phyloP scores from a whole-genome alignment of 2,329 filamentous ascomycete species.

The Botrytis paeoniae region DNA sequence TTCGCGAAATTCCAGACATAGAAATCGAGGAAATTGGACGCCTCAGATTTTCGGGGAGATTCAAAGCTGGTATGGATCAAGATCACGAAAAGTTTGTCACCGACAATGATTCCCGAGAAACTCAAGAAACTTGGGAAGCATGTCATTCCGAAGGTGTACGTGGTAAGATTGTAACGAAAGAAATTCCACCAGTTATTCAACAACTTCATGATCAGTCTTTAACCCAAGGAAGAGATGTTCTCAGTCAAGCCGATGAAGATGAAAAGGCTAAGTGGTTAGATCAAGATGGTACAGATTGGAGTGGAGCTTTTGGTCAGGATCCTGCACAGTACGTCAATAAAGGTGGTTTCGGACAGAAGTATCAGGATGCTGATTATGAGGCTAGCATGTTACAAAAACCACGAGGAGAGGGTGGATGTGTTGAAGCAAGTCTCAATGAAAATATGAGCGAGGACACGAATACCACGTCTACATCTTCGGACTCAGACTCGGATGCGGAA shows the following conservation, averaged over 20 bases:
- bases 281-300: constrained; percentile 82
- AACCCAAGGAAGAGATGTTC: constrained; percentile 74
- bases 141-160: constrained; percentile 86
- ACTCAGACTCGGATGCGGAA: constrained; percentile 32
- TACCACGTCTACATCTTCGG: constrained; percentile 20
- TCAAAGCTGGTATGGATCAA: constrained; percentile 87
- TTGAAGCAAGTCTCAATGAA: constrained; percentile 36
- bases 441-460: constrained; percentile 23
- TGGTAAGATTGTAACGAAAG: constrained; percentile 63
- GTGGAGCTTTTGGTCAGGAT: constrained; percentile 77
- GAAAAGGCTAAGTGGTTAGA: constrained; percentile 76
- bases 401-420: not conserved
- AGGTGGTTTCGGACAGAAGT: constrained; percentile 9
- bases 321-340: constrained; percentile 46
- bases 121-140: constrained; percentile 91
- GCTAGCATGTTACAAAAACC: constrained; percentile 18
- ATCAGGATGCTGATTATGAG: constrained; percentile 22
- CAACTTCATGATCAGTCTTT: constrained; percentile 79
- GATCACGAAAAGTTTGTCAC: constrained; percentile 79
- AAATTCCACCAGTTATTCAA: constrained; percentile 70
- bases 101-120: constrained; percentile 87
- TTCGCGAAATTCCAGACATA: constrained; percentile 65
- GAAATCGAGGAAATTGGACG: constrained; percentile 78
- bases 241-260: constrained; percentile 67
- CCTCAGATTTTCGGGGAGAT: constrained; percentile 73